Evolutionary conservation across 768 basidiomycete genomes (phyloP).

Genomic region (Omphalotus guepiniiformis): DNA sequence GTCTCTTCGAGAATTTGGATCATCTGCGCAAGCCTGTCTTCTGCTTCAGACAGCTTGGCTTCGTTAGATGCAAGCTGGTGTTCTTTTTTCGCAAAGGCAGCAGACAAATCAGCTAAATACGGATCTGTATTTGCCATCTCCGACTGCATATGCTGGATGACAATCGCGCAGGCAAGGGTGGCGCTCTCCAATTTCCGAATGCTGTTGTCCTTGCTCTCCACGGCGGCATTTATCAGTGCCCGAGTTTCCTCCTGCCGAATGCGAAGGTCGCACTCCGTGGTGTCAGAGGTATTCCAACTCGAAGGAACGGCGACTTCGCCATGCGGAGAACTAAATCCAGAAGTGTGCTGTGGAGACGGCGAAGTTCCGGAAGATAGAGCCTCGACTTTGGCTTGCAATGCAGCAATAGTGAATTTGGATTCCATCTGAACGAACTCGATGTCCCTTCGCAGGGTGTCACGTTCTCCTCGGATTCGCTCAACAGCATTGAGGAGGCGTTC

Average conservation of each 20-base stretch:
- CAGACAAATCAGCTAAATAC: background rate
- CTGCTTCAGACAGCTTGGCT: constrained; percentile 19
- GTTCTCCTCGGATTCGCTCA: constrained; percentile 62
- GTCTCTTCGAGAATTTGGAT: constrained; percentile 32
- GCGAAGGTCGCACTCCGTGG: no score
- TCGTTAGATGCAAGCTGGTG: constrained; percentile 14
- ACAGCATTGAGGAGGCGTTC: constrained; percentile 58
- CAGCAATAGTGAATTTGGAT: constrained; percentile 58
- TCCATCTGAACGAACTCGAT: constrained; percentile 68
- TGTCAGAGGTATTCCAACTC: background rate
- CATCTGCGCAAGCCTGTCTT: constrained; percentile 29
- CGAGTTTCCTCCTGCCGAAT: background rate
- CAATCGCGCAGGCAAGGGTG: constrained; percentile 31
- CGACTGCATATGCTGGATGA: constrained; percentile 34
- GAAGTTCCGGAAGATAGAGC: constrained; percentile 20
- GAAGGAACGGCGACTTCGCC: background rate
- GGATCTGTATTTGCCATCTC: background rate
- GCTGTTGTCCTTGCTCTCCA: constrained; percentile 21
- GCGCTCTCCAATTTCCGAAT: constrained; percentile 25
- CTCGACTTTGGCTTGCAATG: constrained; percentile 48
- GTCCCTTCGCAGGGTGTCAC: constrained; percentile 57
- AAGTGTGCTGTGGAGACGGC: background rate
- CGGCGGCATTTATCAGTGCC: background rate
- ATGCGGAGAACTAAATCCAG: no score
- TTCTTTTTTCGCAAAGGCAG: constrained; percentile 9